Base-by-base conservation (phyloP, 768 basidiomycete species). In the Pleurotus tuoliensis region DNA sequence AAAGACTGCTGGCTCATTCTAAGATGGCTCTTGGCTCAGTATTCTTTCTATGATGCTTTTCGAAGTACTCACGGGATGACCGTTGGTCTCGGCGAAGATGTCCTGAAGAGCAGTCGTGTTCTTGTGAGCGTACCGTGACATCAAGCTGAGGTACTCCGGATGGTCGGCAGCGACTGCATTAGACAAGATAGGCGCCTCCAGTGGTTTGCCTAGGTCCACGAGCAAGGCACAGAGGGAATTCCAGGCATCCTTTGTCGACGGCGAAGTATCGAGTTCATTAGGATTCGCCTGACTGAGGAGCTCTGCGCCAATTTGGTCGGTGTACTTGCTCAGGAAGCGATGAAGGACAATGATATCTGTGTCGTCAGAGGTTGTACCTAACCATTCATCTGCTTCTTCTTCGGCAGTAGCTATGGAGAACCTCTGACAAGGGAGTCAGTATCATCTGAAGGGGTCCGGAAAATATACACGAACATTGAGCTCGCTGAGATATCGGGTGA, bases 231-330 rank as follows among this genome's bases (percentile, higher is more conserved):
- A 93, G 25, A 94, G 76, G 13, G 79, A 79, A 62, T 92, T 88
- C 92, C 92, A 94, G 1, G 89, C 84, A n/a, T 82, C 82, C 69
- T 90, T 93, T 3, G 89, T 89, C 18, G 76, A 82, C 56, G 82
- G 64, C 5, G 79, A 81, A 24, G 82, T 74, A 16, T 78, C 84
- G 18, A 77, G 83, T 43, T 88, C 86, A 3, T 72, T 64, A 6
- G 82, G 74, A 59, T 83, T 86, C 13, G 84, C 79, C 9, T 85
- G 76, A 64, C 90, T 90, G 12, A 94, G 79, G 4, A 94, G 74
- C 62, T 93, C 91, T 66, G 92, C 91, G 27, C 92, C 92, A 53
- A 94, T 87, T 66, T 90, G 91, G 68, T 93, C 91, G 2, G 88
- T 87, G 62, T 93, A 88, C 58, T 86, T 89, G 63, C 89, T 83